These are phyloP conservation scores for Helicostylum pulchrum DNA, from an alignment of 192 early-diverging fungal species.

Conservation along the genomic window DNA sequence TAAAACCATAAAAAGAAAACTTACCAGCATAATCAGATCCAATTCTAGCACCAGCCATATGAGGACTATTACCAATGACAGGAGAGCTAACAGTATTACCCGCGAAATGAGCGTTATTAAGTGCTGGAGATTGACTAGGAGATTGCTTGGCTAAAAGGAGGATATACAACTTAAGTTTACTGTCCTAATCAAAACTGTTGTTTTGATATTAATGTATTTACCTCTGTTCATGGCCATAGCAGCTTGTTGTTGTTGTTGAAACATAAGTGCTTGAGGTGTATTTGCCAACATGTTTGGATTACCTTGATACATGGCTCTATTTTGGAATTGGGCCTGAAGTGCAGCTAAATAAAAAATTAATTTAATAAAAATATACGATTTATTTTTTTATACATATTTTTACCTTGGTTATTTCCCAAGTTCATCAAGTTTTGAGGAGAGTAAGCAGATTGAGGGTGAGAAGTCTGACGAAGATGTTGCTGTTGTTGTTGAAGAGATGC, in stretches of 20 bases:
- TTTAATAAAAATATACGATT: neutral
- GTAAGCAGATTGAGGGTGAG: neutral
- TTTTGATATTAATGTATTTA: neutral
- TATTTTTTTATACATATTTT: neutral
- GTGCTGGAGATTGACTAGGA: constrained; percentile 23
- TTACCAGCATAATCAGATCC: constrained; percentile 10
- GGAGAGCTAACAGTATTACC: constrained; percentile 17
- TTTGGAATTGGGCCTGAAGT: constrained; percentile 30
- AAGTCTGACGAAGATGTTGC: neutral
- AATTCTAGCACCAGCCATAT: constrained; percentile 20
- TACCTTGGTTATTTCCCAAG: constrained; percentile 10
- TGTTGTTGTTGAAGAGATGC: constrained; percentile 12
- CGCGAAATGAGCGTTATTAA: constrained; percentile 19
- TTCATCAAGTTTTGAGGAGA: constrained; percentile 21
- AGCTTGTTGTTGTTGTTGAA: constrained; percentile 30
- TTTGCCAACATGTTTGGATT: constrained; percentile 14
- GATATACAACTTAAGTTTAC: neutral
- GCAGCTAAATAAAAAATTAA: neutral
- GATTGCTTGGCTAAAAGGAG: constrained; percentile 24
- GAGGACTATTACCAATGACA: constrained; percentile 23
- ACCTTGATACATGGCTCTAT: constrained; percentile 23
- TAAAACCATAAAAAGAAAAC: neutral
- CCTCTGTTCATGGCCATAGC: constrained; percentile 27
- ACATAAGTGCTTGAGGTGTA: constrained; percentile 10
- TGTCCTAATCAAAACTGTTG: neutral